Base-by-base conservation (phyloP, 805 yeast genomes). In the Wickerhamiella azyma region DNA sequence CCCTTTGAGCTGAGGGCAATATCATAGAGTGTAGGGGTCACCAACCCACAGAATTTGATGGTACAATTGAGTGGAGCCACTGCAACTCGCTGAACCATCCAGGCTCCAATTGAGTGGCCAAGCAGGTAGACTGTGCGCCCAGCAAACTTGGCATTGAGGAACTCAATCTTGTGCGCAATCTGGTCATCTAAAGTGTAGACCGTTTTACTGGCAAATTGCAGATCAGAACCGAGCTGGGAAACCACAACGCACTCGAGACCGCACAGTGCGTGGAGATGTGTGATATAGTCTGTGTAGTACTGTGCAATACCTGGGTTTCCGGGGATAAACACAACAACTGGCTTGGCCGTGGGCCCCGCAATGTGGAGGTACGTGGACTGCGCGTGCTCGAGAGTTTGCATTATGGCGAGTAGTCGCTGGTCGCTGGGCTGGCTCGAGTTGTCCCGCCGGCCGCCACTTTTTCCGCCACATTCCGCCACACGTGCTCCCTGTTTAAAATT, bases 221-320 rank as follows among this genome's bases (percentile, higher is more conserved):
- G 16, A 49, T 63, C 59, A 58, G 66, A 77, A 2, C 88, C 88
- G 2, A 76, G 75, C 53, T 80, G 85, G 16, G 85, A 75, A n/a
- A 76, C 66, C 33, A 79, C 75, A 28, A 77, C 58, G 1, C 79
- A 58, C 53, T 78, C 81, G 53, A 70, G 66, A 14, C 58, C 60
- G 2, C 77, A 76, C 43, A 64, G 56, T 29, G 53, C 53, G 46
- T 72, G 73, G 45, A 77, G 51, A 19, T 59, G 53, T 10, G 63
- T 59, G 26, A 81, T 58, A 54, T 76, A 79, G 3, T 73, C 72
- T 16, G 66, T 66, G 59, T 82, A 82, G 60, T 72, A 82, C 50
- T 76, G 77, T 37, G 77, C 68, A 24, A 82, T 60, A 0, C 89
- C 92, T 0, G 92, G 92, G 53, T 82, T 82, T 0, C 92, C 92